Percentiles rank a stretch among this genome's conserved stretches.
Evolutionary conservation across 768 basidiomycete species (phyloP).

Genomic region (Paxillus ammoniavirescens): DNA sequence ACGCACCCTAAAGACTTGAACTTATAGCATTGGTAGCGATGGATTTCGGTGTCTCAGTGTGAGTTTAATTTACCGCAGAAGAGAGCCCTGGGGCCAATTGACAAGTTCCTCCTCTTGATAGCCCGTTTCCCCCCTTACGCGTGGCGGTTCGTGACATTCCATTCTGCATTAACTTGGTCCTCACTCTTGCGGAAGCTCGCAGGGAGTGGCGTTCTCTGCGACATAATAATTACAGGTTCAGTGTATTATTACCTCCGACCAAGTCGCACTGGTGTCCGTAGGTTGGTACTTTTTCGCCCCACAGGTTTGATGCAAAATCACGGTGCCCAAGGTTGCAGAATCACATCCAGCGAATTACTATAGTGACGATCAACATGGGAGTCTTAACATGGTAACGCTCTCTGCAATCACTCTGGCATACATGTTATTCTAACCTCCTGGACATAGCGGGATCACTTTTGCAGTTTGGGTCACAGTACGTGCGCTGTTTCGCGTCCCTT

Average conservation of each 20-base stretch:
- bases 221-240: constrained; percentile 1
- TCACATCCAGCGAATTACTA: constrained; percentile 1
- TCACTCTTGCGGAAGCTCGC: background rate
- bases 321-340: background rate
- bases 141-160: background rate
- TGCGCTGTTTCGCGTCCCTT: background rate
- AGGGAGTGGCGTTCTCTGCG: background rate
- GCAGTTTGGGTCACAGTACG: background rate
- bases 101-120: background rate
- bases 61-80: background rate
- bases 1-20: background rate
- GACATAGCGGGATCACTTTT: background rate
- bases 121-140: background rate
- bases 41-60: background rate
- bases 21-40: background rate
- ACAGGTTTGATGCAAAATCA: background rate
- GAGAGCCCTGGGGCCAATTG: background rate
- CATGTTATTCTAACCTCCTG: no score
- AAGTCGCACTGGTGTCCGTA: background rate
- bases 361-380: constrained; percentile 6
- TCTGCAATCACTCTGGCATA: background rate
- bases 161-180: background rate
- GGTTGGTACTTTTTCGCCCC: background rate
- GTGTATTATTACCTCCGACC: constrained; percentile 9
- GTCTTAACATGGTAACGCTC: constrained; percentile 1